Percentiles rank a stretch among this genome's conserved stretches.
Evolutionary conservation across 2,329 filamentous ascomycete species (phyloP).

Genomic region (Phoma sp.): DNA sequence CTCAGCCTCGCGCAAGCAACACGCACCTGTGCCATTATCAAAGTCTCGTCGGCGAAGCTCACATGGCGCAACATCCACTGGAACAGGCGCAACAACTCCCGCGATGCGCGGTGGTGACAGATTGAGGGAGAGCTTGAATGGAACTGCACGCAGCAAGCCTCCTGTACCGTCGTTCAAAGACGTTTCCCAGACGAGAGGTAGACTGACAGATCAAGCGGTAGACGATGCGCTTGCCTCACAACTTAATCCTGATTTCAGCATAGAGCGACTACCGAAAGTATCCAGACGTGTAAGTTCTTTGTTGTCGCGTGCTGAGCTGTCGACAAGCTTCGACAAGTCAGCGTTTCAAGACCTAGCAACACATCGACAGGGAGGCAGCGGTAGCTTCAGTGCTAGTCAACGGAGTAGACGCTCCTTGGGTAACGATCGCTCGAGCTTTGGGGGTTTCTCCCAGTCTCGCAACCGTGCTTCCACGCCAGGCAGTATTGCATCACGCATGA

Average conservation of each 20-base stretch:
- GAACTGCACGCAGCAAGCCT: slow-evolving; percentile 52
- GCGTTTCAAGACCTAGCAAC: slow-evolving; percentile 76
- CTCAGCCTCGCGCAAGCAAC: slow-evolving; percentile 49
- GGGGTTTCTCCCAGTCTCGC: slow-evolving; percentile 48
- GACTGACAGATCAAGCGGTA: slow-evolving; percentile 48
- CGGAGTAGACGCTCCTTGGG: slow-evolving; percentile 78
- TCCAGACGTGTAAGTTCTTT: slow-evolving; percentile 90
- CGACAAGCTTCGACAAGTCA: slow-evolving; percentile 79
- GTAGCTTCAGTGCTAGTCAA: slow-evolving; percentile 56
- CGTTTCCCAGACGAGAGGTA: slow-evolving; percentile 37
- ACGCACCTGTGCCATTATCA: slow-evolving; percentile 45
- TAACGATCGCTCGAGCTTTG: slow-evolving; percentile 67
- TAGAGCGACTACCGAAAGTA: slow-evolving; percentile 61
- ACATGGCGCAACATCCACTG: slow-evolving; percentile 60
- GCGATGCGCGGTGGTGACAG: slow-evolving; percentile 65
- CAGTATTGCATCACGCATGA: slow-evolving; percentile 47
- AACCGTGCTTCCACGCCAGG: slow-evolving; percentile 64
- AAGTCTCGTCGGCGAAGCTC: slow-evolving; percentile 69
- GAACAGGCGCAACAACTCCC: slow-evolving; percentile 78
- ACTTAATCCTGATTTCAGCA: slow-evolving; percentile 56
- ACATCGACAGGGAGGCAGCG: slow-evolving; percentile 48
- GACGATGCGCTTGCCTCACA: slow-evolving; percentile 57
- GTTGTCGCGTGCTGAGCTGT: slow-evolving; percentile 84
- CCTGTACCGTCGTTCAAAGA: slow-evolving; percentile 49
- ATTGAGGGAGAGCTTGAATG: slow-evolving; percentile 78